Evolutionary conservation across 169 alveolate species (phyloP), one percentile per base, ranked within the genome.

Genomic region (Toxoplasma gondii): DNA sequence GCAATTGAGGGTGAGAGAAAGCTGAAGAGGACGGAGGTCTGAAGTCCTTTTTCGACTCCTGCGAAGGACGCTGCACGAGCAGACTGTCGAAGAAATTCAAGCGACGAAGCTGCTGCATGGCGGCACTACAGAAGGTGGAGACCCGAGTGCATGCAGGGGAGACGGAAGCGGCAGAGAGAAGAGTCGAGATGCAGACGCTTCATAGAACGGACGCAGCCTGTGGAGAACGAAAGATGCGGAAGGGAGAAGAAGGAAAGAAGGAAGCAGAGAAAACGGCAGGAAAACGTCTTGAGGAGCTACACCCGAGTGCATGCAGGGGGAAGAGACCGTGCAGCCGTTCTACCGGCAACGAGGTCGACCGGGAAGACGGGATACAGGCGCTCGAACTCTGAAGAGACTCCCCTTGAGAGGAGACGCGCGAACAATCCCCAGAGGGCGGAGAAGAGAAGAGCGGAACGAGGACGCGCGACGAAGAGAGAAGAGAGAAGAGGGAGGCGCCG

Each of bases 101-200:
- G 90, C 93, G 93, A 49, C 95, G 88, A 69, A 92, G 93, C 82
- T 92, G 92, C 95, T 92, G 93, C 95, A 92, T 92, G 45, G 22
- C 83, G 38, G 31, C 91, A 36, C 39, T 9, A n/a, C 41, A n/a
- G n/a, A 34, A 10, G 24, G 82, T 29, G 82, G 34, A 43, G 43
- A 80, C 49, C 45, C 53, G 70, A 38, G 41, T 58, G 49, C 44
- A 49, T 39, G 45, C 58, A 39, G 41, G 67, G 67, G 44, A 78
- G 45, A 31, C 39, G 41, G 86, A 78, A 64, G 74, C 7, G 7
- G 74, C 24, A 19, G 74, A 4, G 74, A 64, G 74, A 31, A 16
- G 74, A 16, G 27, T 53, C 19, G 27, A 12, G 19, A 53, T 19
- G 67, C 67, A 53, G 67, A 53, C 27, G 67, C 67, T 19, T 53